Percentiles rank a stretch among this genome's conserved stretches.
Evolutionary conservation across 768 basidiomycete genomes (phyloP).

Genomic region (Pulveroboletus sp.): DNA sequence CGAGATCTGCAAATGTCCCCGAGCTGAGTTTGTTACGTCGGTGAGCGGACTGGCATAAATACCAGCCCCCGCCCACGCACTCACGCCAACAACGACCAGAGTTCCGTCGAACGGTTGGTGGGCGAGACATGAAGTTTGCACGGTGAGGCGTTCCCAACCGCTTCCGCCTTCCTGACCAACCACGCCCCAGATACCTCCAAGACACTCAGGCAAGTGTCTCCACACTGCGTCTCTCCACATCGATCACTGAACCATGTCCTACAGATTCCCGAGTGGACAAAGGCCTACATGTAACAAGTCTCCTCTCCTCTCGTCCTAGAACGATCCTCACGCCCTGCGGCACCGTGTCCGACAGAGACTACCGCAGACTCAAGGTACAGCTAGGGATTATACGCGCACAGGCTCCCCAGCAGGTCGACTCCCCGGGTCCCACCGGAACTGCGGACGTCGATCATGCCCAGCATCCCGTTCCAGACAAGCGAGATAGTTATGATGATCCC

Average conservation of each 20-base stretch:
- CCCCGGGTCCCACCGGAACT: neutral
- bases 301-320: neutral
- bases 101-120: too few species aligned
- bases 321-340: neutral
- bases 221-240: neutral
- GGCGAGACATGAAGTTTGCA: conserved; percentile 52
- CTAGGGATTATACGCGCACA: conserved; percentile 50
- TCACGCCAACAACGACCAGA: neutral
- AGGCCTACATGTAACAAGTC: conserved; percentile 22
- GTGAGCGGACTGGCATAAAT: neutral
- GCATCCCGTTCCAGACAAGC: neutral
- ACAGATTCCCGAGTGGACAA: conserved; percentile 61
- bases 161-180: neutral
- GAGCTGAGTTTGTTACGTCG: neutral
- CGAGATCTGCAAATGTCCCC: neutral
- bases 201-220: conserved; percentile 53
- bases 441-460: conserved; percentile 1
- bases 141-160: conserved; percentile 32
- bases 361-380: conserved; percentile 69
- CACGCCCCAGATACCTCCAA: conserved; percentile 50
- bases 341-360: conserved; percentile 45
- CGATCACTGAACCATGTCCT: neutral
- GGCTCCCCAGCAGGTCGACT: conserved; percentile 19
- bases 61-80: neutral
- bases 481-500: neutral